phyloP scores from a whole-genome alignment of 1,284 basidiomycete species.

The Leccinum subspadiceum region DNA sequence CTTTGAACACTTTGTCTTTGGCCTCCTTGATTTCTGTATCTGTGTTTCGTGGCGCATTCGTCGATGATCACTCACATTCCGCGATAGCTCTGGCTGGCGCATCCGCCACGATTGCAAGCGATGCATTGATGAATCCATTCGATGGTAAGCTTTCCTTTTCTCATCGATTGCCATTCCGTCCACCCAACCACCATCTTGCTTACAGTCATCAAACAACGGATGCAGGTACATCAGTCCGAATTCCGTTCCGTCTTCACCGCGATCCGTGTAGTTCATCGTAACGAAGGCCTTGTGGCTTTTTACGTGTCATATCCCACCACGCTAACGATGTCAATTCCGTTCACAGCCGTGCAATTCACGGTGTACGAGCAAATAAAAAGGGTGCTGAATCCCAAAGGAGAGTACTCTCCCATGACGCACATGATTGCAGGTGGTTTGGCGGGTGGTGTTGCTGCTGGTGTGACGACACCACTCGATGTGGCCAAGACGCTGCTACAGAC shows the following conservation, averaged over 20 bases:
- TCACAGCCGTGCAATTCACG: constrained; percentile 97
- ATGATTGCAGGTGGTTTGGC: constrained; percentile 90
- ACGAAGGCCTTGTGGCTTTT: constrained; percentile 90
- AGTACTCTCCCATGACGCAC: constrained; percentile 91
- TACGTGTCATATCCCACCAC: constrained; percentile 99
- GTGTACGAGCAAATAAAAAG: constrained; percentile 95
- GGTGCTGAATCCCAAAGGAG: constrained; percentile 80
- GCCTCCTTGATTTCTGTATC: neutral
- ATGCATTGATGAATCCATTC: constrained; percentile 99
- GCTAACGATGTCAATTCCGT: constrained; percentile 94
- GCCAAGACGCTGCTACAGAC: constrained; percentile 98
- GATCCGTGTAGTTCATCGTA: constrained; percentile 79
- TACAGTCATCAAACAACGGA: constrained; percentile 96
- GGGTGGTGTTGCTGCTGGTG: constrained; percentile 91
- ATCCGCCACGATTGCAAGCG: constrained; percentile 90
- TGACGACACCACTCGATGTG: constrained; percentile 98
- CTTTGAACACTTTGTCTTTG: neutral
- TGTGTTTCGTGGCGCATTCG: neutral
- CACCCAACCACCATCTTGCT: constrained; percentile 17
- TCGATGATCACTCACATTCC: constrained; percentile 12
- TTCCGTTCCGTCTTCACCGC: constrained; percentile 85
- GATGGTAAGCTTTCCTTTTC: constrained; percentile 67
- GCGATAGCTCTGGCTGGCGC: constrained; percentile 85
- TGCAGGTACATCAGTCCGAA: constrained; percentile 94
- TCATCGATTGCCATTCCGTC: constrained; percentile 3